phyloP scores from a whole-genome alignment of 805 yeast species.

The Metschnikowia lochheadii region DNA sequence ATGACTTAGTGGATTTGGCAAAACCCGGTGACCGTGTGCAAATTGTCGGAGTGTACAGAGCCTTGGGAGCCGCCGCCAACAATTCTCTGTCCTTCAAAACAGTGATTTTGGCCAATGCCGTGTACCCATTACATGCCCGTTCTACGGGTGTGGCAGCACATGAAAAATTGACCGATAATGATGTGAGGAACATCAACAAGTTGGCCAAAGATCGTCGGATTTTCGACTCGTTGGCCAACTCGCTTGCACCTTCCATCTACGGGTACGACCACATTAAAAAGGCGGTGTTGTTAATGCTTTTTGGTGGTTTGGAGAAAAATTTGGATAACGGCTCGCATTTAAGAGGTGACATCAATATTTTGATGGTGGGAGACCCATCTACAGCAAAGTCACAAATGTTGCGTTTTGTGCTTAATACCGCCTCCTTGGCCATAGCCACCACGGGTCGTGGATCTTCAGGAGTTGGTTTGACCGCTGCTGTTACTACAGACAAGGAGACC shows the following conservation, averaged over 20 bases:
- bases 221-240: conserved; percentile 74
- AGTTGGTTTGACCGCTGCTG: conserved; percentile 99
- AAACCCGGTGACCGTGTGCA: conserved; percentile 97
- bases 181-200: conserved; percentile 80
- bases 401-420: conserved; percentile 91
- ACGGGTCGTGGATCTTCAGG: conserved; percentile 99
- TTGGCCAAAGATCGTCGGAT: conserved; percentile 66
- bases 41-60: conserved; percentile 88
- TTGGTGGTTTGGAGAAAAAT: conserved; percentile 94
- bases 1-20: conserved; percentile 84
- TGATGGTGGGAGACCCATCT: conserved; percentile 98
- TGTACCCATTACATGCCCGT: conserved; percentile 82
- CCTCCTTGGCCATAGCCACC: conserved; percentile 92
- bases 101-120: conserved; percentile 81
- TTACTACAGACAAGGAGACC: conserved; percentile 91
- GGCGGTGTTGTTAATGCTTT: conserved; percentile 83
- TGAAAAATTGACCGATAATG: conserved; percentile 68
- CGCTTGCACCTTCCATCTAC: conserved; percentile 93
- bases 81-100: conserved; percentile 72
- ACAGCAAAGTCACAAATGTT: conserved; percentile 97
- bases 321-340: conserved; percentile 92
- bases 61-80: conserved; percentile 69
- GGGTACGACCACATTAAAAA: conserved; percentile 89
- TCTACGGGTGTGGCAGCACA: conserved; percentile 78
- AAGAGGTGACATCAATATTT: conserved; percentile 93